Conservation (phyloP, 768 basidiomycete genomes). For the Boletus huronensis region DNA sequence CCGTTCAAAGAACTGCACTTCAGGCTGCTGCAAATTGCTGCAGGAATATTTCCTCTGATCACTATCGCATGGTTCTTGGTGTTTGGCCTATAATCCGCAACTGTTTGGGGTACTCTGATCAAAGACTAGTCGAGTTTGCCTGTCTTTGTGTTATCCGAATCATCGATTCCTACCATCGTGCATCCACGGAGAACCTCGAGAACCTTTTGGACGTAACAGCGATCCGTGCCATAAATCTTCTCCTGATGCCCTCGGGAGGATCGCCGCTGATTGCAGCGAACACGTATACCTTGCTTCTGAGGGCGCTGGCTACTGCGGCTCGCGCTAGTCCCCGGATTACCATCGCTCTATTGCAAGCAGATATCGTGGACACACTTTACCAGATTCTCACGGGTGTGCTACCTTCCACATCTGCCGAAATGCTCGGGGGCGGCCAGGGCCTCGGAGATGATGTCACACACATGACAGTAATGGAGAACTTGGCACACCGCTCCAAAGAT, state of each 20-base stretch:
- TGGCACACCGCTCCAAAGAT: constrained; percentile 95
- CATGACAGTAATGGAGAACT: constrained; percentile 97
- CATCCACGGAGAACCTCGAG: constrained; percentile 83
- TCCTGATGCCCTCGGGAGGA: constrained; percentile 81
- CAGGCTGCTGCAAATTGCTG: constrained; percentile 98
- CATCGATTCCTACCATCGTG: constrained; percentile 87
- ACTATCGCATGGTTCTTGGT: constrained; percentile 83
- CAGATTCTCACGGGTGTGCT: constrained; percentile 94
- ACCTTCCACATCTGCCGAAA: constrained; percentile 56
- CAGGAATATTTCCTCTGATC: constrained; percentile 84
- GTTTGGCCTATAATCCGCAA: constrained; percentile 93
- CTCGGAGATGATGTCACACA: constrained; percentile 87
- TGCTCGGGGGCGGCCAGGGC: constrained; percentile 65
- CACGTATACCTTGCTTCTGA: constrained; percentile 86
- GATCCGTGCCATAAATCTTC: constrained; percentile 78
- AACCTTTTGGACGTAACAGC: constrained; percentile 74
- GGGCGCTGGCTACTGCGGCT: constrained; percentile 84
- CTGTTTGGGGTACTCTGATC: constrained; percentile 88
- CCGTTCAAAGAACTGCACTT: constrained; percentile 93
- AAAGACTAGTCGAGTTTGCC: constrained; percentile 95
- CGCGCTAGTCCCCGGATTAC: constrained; percentile 87
- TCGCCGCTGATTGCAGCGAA: constrained; percentile 81
- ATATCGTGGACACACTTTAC: constrained; percentile 88
- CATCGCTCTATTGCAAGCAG: constrained; percentile 82
- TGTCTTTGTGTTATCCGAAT: constrained; percentile 93